These are phyloP conservation scores for Neofusicoccum umdonicola DNA, from an alignment of 2,329 filamentous ascomycete genomes.

Conservation along the genomic window DNA sequence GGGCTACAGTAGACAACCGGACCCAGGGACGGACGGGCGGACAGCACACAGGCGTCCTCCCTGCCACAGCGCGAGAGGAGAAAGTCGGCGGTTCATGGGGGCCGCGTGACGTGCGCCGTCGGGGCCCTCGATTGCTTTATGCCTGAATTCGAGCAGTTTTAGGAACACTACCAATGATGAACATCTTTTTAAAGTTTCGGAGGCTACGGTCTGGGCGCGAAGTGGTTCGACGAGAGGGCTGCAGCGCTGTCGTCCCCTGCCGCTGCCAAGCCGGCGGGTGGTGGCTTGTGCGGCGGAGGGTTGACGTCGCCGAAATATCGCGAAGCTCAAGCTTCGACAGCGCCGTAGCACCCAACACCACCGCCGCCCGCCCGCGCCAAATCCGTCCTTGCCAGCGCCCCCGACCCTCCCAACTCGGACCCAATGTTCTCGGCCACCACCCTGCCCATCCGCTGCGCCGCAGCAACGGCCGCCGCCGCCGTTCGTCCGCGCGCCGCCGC, in stretches of 20 bases:
- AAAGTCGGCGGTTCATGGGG: not conserved
- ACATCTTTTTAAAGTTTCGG: slow-evolving; percentile 4
- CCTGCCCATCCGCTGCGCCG: slow-evolving; percentile 13
- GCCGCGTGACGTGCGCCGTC: not conserved
- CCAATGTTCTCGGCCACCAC: slow-evolving; percentile 11
- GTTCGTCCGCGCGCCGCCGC: slow-evolving; percentile 7
- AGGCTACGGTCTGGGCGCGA: not conserved
- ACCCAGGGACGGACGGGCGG: not conserved
- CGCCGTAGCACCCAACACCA: not conserved
- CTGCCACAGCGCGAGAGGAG: not conserved
- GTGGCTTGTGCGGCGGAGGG: slow-evolving; percentile 1
- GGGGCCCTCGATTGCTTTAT: not conserved
- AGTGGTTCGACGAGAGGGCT: not conserved
- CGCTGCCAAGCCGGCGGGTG: slow-evolving; percentile 8
- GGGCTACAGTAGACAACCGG: not conserved
- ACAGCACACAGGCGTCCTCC: not conserved
- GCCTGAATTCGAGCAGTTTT: not conserved
- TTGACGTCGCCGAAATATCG: slow-evolving; percentile 18
- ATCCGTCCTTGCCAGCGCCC: not conserved
- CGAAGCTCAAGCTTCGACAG: slow-evolving; percentile 9
- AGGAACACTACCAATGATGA: slow-evolving; percentile 10
- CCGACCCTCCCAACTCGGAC: not conserved
- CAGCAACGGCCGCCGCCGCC: slow-evolving; percentile 3
- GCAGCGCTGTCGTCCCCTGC: not conserved
- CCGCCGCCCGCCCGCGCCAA: not conserved